Percentiles rank a stretch among this genome's conserved stretches.
Evolutionary conservation across 2,329 filamentous ascomycete genomes (phyloP).

Genomic region (Triangularia setosa): DNA sequence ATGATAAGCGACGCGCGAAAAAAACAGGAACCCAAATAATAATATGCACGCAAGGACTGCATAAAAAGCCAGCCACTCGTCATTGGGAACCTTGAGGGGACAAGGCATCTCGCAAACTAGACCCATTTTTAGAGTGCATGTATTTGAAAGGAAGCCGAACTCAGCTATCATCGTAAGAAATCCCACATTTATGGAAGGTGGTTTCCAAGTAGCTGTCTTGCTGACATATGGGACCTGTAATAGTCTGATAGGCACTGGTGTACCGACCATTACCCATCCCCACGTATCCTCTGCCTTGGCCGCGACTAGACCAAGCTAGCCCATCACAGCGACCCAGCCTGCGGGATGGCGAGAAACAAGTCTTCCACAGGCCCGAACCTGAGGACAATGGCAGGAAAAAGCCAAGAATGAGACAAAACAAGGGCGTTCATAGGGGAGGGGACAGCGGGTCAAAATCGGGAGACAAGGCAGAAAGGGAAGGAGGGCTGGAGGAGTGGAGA

Average conservation of each 20-base stretch:
- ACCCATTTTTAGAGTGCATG: neutral
- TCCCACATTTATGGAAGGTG: neutral
- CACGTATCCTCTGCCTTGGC: neutral
- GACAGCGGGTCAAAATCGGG: neutral
- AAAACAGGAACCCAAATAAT: neutral
- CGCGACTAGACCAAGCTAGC: neutral
- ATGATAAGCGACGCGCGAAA: neutral
- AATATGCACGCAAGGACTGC: neutral
- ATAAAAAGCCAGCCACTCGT: neutral
- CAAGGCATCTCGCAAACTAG: neutral
- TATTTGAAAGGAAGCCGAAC: neutral
- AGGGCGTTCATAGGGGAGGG: neutral
- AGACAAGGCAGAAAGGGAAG: neutral
- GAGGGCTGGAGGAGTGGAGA: neutral
- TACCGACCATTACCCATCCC: neutral
- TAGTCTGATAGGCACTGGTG: neutral
- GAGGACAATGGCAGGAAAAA: neutral
- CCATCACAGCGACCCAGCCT: neutral
- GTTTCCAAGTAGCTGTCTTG: neutral
- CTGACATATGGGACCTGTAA: neutral
- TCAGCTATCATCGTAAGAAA: neutral
- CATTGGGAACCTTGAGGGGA: neutral
- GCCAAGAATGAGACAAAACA: neutral
- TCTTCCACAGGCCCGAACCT: neutral
- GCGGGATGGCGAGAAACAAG: neutral